Conservation (phyloP, 2,329 filamentous ascomycete genomes). For the Alternaria incomplexa region DNA sequence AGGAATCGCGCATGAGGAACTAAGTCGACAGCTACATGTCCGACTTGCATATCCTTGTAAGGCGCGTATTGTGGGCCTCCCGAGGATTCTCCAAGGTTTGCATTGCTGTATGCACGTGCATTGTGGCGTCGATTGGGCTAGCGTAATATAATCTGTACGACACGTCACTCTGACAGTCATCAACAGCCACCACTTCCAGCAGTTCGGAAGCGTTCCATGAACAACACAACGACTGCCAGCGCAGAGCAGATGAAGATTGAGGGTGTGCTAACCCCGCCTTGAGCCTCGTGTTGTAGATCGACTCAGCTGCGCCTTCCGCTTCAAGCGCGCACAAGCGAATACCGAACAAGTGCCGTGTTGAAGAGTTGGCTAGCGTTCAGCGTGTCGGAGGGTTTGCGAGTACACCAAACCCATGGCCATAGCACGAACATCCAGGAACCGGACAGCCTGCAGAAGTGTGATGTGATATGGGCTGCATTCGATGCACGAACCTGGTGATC, state of each 20-base stretch:
- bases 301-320: conserved; percentile 13
- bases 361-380: conserved; percentile 14
- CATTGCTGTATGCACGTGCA: conserved; percentile 13
- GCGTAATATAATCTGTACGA: conserved; percentile 22
- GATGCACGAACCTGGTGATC: conserved; percentile 29
- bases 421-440: conserved; percentile 32
- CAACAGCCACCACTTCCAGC: conserved; percentile 24
- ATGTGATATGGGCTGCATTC: conserved; percentile 36
- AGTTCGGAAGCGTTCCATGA: conserved; percentile 24
- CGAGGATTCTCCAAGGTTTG: conserved; percentile 8
- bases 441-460: conserved; percentile 26
- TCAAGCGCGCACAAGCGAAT: conserved; percentile 17
- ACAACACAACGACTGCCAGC: conserved; percentile 38
- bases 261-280: conserved; percentile 26
- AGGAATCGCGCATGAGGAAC: conserved; percentile 4
- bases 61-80: conserved; percentile 10
- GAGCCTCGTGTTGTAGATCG: conserved; percentile 17
- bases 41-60: conserved; percentile 2
- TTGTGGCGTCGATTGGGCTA: conserved; percentile 17
- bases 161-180: conserved; percentile 30
- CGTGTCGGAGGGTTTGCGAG: conserved; percentile 11
- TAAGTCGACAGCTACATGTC: conserved; percentile 5
- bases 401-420: conserved; percentile 34
- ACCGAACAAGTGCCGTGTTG: conserved; percentile 19
- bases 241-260: conserved; percentile 28